Evolutionary conservation across 2,329 filamentous ascomycete genomes (phyloP).

Genomic region (Fusarium tricinctum): DNA sequence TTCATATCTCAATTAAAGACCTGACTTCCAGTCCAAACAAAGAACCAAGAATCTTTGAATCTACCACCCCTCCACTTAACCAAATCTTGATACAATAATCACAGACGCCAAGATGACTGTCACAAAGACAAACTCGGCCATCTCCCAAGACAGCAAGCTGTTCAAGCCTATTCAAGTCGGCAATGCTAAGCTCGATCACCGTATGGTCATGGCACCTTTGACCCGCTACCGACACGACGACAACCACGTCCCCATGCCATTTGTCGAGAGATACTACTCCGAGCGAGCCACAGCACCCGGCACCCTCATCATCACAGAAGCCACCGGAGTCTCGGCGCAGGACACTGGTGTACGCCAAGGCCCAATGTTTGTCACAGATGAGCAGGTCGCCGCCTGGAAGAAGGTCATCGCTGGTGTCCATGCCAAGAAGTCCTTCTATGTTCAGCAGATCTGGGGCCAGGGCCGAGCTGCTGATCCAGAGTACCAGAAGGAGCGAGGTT

Average conservation of each 20-base stretch:
- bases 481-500: constrained; percentile 44
- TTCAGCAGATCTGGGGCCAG: constrained; percentile 48
- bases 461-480: constrained; percentile 43
- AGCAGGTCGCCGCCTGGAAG: constrained; percentile 50
- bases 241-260: constrained; percentile 50
- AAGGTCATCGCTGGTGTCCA: constrained; percentile 50
- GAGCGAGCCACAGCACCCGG: constrained; percentile 61
- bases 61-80: not conserved
- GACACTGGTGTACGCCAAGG: constrained; percentile 32
- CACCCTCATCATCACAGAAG: constrained; percentile 52
- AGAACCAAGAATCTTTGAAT: too few species aligned
- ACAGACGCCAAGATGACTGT: constrained; percentile 23
- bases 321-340: constrained; percentile 47
- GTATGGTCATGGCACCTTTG: constrained; percentile 46
- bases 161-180: constrained; percentile 48
- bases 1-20: too few species aligned
- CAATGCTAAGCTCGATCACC: constrained; percentile 38
- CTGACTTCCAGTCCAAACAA: too few species aligned
- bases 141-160: constrained; percentile 34
- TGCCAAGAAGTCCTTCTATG: constrained; percentile 49
- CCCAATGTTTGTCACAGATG: constrained; percentile 30
- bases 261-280: constrained; percentile 51
- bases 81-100: not conserved
- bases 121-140: constrained; percentile 6
- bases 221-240: constrained; percentile 67